Conservation (phyloP, 768 basidiomycete genomes). For the Russula emetica region DNA sequence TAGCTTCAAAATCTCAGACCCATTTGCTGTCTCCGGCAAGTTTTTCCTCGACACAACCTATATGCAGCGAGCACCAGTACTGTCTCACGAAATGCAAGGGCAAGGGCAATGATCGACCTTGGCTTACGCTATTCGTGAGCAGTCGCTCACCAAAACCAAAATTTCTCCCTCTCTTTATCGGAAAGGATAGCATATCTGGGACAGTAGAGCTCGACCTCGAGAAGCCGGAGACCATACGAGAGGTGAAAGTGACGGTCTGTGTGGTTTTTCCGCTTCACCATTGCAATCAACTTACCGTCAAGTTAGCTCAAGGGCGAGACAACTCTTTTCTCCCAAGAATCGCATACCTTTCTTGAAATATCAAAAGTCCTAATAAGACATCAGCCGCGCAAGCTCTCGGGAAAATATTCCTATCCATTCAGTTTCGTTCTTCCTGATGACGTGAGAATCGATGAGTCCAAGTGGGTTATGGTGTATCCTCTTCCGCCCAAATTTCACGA, state of each 20-base stretch:
- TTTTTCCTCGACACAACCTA: not conserved
- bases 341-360: constrained; percentile 44
- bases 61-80: constrained; percentile 37
- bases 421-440: constrained; percentile 44
- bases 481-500: constrained; percentile 53
- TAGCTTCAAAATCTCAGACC: not conserved
- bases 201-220: constrained; percentile 48
- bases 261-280: not conserved
- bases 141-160: constrained; percentile 41
- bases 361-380: constrained; percentile 43
- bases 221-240: constrained; percentile 48
- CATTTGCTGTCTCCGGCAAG: not conserved
- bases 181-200: constrained; percentile 49
- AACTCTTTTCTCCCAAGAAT: constrained; percentile 42
- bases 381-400: constrained; percentile 39
- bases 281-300: not conserved
- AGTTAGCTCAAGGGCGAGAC: constrained; percentile 18
- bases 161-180: constrained; percentile 44
- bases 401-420: constrained; percentile 49
- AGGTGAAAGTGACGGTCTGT: constrained; percentile 45
- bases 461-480: constrained; percentile 37
- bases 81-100: constrained; percentile 39
- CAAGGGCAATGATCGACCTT: constrained; percentile 43
- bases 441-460: constrained; percentile 37
- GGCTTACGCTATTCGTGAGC: constrained; percentile 45